phyloP scores from a whole-genome alignment of 2,329 filamentous ascomycete species.

The Lachnellula subtilissima region DNA sequence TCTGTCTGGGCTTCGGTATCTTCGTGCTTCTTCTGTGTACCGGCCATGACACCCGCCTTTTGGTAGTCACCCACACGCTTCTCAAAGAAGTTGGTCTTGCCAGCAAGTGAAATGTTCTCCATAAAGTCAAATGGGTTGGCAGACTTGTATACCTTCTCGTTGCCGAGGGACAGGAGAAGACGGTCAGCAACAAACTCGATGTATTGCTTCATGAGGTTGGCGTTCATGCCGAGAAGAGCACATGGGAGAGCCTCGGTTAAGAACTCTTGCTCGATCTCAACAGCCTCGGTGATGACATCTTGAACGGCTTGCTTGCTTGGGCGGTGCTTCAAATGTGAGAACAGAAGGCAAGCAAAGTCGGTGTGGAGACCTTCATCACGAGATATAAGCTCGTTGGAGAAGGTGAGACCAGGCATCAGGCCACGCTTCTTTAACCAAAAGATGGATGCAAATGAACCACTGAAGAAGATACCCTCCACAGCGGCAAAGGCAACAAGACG shows the following conservation, averaged over 20 bases:
- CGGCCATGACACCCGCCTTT: constrained; percentile 97
- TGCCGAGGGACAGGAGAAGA: constrained; percentile 86
- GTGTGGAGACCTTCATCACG: constrained; percentile 99
- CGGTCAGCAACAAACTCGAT: constrained; percentile 99
- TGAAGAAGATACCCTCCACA: constrained; percentile 99
- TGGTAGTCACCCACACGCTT: constrained; percentile 99
- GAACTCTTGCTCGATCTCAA: constrained; percentile 95
- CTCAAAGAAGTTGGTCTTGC: constrained; percentile 99
- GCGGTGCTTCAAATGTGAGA: constrained; percentile 94
- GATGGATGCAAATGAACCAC: constrained; percentile 95
- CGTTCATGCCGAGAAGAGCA: constrained; percentile 94
- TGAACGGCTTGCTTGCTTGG: constrained; percentile 76
- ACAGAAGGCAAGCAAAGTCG: constrained; percentile 95
- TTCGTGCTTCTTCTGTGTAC: constrained; percentile 69
- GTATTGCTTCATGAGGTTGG: constrained; percentile 97
- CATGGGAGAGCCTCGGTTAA: constrained; percentile 91
- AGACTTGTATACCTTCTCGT: constrained; percentile 87
- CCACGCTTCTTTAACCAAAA: constrained; percentile 99
- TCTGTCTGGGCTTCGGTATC: constrained; percentile 42
- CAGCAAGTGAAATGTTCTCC: constrained; percentile 98
- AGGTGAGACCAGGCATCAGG: constrained; percentile 95
- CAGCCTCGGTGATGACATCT: constrained; percentile 90
- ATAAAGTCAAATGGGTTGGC: constrained; percentile 99
- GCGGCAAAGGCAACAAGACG: constrained; percentile 95
- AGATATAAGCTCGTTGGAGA: constrained; percentile 99